These are phyloP conservation scores for Wickerhamiella dianesei DNA, from an alignment of 805 yeast genomes.

Conservation along the genomic window DNA sequence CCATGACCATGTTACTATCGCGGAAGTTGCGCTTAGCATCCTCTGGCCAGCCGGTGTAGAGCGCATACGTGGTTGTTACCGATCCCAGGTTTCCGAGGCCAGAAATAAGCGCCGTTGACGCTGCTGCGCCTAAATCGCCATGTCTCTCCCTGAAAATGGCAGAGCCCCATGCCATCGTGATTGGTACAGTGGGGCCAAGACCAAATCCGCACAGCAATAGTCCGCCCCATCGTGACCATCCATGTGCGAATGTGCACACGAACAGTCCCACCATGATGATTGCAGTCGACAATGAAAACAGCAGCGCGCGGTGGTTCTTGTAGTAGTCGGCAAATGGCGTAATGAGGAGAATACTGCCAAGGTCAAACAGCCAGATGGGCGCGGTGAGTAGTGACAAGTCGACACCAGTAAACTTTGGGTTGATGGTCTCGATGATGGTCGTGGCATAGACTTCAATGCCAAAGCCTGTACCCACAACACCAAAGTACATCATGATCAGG, in stretches of 20 bases:
- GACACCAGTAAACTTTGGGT: constrained; percentile 50
- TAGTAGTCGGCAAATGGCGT: constrained; percentile 71
- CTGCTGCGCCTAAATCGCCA: constrained; percentile 79
- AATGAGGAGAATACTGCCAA: constrained; percentile 55
- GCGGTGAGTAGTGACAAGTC: constrained; percentile 65
- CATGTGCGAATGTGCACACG: constrained; percentile 63
- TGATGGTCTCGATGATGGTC: constrained; percentile 51
- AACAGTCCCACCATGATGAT: constrained; percentile 64
- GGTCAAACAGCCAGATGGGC: constrained; percentile 82
- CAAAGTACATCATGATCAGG: constrained; percentile 73
- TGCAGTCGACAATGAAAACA: constrained; percentile 48
- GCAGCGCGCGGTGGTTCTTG: constrained; percentile 42
- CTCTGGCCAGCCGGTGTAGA: constrained; percentile 77
- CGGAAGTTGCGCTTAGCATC: constrained; percentile 48
- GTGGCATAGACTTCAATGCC: constrained; percentile 80
- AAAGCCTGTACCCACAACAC: constrained; percentile 83
- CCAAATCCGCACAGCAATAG: constrained; percentile 74
- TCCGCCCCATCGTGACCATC: constrained; percentile 74
- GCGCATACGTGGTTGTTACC: constrained; percentile 73
- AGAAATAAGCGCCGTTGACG: constrained; percentile 66
- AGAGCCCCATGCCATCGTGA: constrained; percentile 70
- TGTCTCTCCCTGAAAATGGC: constrained; percentile 57
- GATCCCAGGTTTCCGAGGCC: constrained; percentile 83
- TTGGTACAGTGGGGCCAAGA: constrained; percentile 83
- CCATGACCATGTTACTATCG: constrained; percentile 73